Evolutionary conservation across 2,329 filamentous ascomycete genomes (phyloP).

Genomic region (Stromatinia cepivora): DNA sequence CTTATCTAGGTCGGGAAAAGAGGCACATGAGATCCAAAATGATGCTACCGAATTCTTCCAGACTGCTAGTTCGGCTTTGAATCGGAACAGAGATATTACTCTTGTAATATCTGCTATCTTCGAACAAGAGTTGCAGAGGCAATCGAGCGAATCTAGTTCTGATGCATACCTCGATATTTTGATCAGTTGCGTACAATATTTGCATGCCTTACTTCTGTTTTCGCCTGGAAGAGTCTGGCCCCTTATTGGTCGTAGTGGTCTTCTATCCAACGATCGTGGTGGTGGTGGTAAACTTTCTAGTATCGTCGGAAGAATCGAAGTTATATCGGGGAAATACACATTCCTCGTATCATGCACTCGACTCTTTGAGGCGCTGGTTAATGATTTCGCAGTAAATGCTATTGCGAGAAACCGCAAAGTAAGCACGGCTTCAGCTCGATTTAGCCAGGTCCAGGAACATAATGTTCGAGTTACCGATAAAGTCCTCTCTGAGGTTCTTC

Average conservation of each 20-base stretch:
- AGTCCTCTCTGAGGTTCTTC: constrained; percentile 68
- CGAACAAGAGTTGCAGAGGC: constrained; percentile 61
- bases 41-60: constrained; percentile 48
- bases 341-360: constrained; percentile 73
- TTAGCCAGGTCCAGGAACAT: constrained; percentile 51
- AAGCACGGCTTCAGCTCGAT: constrained; percentile 51
- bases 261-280: constrained; percentile 75
- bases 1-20: constrained; percentile 27
- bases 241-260: constrained; percentile 75
- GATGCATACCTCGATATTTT: constrained; percentile 60
- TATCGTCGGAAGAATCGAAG: constrained; percentile 79
- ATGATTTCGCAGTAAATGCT: constrained; percentile 70
- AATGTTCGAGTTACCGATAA: constrained; percentile 77
- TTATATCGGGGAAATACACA: constrained; percentile 72
- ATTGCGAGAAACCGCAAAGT: constrained; percentile 61
- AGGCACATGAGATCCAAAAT: constrained; percentile 46
- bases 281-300: constrained; percentile 70
- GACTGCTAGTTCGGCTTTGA: constrained; percentile 57
- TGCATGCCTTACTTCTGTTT: constrained; percentile 68
- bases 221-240: constrained; percentile 88
- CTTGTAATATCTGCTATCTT: constrained; percentile 82
- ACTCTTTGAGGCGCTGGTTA: constrained; percentile 73
- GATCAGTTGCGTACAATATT: constrained; percentile 74
- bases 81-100: constrained; percentile 69
- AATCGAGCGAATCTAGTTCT: constrained; percentile 45